Conservation (phyloP, 352 stramenopile species). For the Chrysophaeum taylorii region DNA sequence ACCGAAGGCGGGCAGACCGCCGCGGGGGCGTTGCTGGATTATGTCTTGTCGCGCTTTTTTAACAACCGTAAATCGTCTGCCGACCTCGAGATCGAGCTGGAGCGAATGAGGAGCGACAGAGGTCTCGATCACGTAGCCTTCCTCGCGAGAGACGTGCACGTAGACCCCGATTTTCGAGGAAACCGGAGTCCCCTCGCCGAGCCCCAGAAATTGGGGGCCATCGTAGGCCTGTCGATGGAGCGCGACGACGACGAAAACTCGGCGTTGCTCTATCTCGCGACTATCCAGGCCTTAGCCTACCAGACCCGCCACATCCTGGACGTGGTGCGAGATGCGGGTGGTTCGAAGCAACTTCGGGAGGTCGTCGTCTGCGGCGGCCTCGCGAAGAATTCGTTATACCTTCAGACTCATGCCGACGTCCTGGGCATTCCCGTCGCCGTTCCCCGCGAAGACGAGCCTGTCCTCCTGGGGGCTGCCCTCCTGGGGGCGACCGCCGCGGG, state of each 20-base stretch:
- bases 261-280: slow-evolving; percentile 15
- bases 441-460: slow-evolving; percentile 7
- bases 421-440: slow-evolving; percentile 16
- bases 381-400: slow-evolving; percentile 16
- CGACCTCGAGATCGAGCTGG: background rate
- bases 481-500: slow-evolving; percentile 5
- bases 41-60: slow-evolving; percentile 1
- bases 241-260: background rate
- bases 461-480: slow-evolving; percentile 20
- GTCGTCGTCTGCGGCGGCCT: slow-evolving; percentile 20
- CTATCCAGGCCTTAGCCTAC: slow-evolving; percentile 19
- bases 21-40: slow-evolving; percentile 15
- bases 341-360: background rate
- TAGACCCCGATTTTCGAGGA: slow-evolving; percentile 22
- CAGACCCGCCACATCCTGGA: slow-evolving; percentile 20
- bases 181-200: slow-evolving; percentile 20
- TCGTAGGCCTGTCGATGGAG: slow-evolving; percentile 11
- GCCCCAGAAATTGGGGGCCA: background rate
- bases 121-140: background rate
- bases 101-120: background rate
- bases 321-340: background rate
- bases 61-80: background rate
- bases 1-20: slow-evolving; percentile 20
- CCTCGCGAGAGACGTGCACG: slow-evolving; percentile 18
- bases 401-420: slow-evolving; percentile 15